A percentile compares a stretch with the other conserved stretches of the same genome.
These are phyloP conservation scores for Diaporthe caulivora DNA, from an alignment of 2,329 filamentous ascomycete genomes.

Conservation along the genomic window DNA sequence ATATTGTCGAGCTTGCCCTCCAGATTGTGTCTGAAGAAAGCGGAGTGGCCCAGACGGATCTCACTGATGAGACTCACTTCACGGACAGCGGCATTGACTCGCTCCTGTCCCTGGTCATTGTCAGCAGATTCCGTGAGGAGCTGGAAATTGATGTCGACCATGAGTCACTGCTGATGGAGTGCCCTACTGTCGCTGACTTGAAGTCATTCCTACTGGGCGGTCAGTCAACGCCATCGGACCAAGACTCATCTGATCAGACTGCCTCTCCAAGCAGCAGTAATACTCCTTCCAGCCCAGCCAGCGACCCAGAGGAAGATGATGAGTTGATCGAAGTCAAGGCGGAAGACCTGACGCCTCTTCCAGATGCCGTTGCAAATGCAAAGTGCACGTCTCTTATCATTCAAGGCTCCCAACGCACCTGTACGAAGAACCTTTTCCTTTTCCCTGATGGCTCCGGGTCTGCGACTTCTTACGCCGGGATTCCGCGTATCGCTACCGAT, in stretches of 20 bases:
- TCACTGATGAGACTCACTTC: constrained; percentile 68
- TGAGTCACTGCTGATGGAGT: constrained; percentile 65
- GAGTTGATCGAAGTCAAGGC: constrained; percentile 62
- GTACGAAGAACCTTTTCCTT: constrained; percentile 62
- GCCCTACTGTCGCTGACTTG: constrained; percentile 67
- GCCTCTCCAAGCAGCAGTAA: constrained; percentile 16
- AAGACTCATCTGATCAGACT: constrained; percentile 51
- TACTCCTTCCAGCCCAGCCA: constrained; percentile 61
- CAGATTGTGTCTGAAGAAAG: constrained; percentile 68
- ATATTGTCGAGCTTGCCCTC: constrained; percentile 54
- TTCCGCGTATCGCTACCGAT: constrained; percentile 61
- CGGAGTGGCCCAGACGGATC: constrained; percentile 64
- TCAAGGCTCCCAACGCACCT: constrained; percentile 63
- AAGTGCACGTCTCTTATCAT: constrained; percentile 53
- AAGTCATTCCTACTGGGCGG: constrained; percentile 55
- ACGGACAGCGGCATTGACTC: constrained; percentile 72
- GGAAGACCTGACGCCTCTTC: constrained; percentile 50
- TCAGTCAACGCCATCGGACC: constrained; percentile 43
- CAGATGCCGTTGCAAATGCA: not conserved
- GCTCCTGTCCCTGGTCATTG: constrained; percentile 70
- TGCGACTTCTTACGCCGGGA: constrained; percentile 74
- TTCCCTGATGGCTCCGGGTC: constrained; percentile 68
- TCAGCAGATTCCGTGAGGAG: constrained; percentile 68
- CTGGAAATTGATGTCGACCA: constrained; percentile 66
- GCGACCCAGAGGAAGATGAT: constrained; percentile 65